phyloP scores from a whole-genome alignment of 108 stramenopile species.

The Stephanodiscus triporus region DNA sequence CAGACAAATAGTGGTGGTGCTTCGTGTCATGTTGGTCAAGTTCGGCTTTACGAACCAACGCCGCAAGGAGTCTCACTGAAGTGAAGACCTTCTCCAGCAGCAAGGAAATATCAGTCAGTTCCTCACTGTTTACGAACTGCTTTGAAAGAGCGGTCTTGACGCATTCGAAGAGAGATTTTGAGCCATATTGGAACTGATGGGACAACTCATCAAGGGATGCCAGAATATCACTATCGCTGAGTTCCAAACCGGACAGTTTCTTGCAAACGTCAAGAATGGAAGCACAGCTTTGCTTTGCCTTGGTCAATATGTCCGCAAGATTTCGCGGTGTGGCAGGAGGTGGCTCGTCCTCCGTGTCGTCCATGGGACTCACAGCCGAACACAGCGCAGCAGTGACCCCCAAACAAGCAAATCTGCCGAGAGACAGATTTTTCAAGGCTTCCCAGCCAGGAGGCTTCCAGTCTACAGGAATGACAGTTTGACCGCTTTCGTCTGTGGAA shows the following conservation, averaged over 20 bases:
- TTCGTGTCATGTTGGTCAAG: constrained; percentile 40
- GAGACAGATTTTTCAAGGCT: constrained; percentile 63
- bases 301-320: constrained; percentile 24
- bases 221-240: constrained; percentile 35
- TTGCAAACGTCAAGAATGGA: constrained; percentile 40
- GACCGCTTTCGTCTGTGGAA: constrained; percentile 65
- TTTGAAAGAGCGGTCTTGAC: constrained; percentile 13
- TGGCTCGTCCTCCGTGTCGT: constrained; percentile 42
- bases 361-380: constrained; percentile 59
- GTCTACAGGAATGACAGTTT: constrained; percentile 60
- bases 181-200: constrained; percentile 15
- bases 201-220: constrained; percentile 23
- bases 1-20: constrained; percentile 68
- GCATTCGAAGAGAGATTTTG: constrained; percentile 21
- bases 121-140: constrained; percentile 24
- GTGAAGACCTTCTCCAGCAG: constrained; percentile 28
- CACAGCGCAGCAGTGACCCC: constrained; percentile 76
- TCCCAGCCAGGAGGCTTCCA: constrained; percentile 84
- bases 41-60: constrained; percentile 30
- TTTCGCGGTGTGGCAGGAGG: constrained; percentile 36
- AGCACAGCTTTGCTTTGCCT: constrained; percentile 35
- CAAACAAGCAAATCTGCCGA: constrained; percentile 69
- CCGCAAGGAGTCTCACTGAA: constrained; percentile 23
- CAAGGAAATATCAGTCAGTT: constrained; percentile 23
- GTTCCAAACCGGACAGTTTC: constrained; percentile 23